Evolutionary conservation across 495 filamentous ascomycete species (phyloP).

Genomic region (Penicillium desertorum): DNA sequence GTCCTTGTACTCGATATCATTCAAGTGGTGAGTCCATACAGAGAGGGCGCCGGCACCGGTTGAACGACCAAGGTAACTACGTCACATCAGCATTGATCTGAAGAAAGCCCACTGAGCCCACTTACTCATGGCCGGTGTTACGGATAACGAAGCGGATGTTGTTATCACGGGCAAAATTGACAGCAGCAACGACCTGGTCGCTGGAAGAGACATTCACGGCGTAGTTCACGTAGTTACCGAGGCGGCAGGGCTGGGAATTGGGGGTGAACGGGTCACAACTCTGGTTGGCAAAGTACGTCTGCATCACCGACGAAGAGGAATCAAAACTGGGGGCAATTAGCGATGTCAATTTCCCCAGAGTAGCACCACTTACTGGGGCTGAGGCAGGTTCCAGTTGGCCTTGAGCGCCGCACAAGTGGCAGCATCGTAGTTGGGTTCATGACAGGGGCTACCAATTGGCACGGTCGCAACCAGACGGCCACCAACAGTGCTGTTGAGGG

Average conservation of each 20-base stretch:
- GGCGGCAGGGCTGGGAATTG: slow-evolving; percentile 45
- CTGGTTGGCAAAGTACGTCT: slow-evolving; percentile 44
- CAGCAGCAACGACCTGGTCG: slow-evolving; percentile 34
- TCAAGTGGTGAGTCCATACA: slow-evolving; percentile 60
- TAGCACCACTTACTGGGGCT: slow-evolving; percentile 26
- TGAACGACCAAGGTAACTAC: slow-evolving; percentile 56
- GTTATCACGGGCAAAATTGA: slow-evolving; percentile 55
- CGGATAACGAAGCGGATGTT: slow-evolving; percentile 64
- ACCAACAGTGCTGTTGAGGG: slow-evolving; percentile 38
- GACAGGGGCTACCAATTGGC: slow-evolving; percentile 45
- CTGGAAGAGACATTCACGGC: slow-evolving; percentile 43
- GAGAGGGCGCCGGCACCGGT: slow-evolving; percentile 56
- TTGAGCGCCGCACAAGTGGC: slow-evolving; percentile 28
- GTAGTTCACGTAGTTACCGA: slow-evolving; percentile 61
- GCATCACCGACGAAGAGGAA: slow-evolving; percentile 47
- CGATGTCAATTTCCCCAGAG: background rate
- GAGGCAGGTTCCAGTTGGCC: slow-evolving; percentile 25
- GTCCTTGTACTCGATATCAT: slow-evolving; percentile 41
- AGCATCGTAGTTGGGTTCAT: slow-evolving; percentile 39
- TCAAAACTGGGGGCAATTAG: slow-evolving; percentile 20
- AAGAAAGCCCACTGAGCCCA: background rate
- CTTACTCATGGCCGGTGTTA: slow-evolving; percentile 60
- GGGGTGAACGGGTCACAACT: slow-evolving; percentile 58
- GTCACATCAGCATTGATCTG: background rate
- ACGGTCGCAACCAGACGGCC: slow-evolving; percentile 45